Evolutionary conservation across 768 basidiomycete species (phyloP).

Genomic region (Arthromyces matolae): DNA sequence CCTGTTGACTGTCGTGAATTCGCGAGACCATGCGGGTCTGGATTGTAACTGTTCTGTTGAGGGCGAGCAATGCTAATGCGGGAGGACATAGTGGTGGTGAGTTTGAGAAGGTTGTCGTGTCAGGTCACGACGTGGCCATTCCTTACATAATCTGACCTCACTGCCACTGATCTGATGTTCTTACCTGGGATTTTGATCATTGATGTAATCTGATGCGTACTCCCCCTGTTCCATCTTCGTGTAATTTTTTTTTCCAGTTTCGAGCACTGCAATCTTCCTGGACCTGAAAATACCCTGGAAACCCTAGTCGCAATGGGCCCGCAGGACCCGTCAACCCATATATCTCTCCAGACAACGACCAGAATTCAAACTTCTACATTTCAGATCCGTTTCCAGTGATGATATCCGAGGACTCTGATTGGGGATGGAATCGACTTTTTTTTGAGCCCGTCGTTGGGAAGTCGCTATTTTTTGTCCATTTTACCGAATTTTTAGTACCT

Average conservation of each 20-base stretch:
- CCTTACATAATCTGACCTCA: conserved; percentile 29
- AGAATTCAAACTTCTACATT: too few species aligned
- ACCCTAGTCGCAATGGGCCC: too few species aligned
- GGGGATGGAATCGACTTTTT: too few species aligned
- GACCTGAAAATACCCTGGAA: too few species aligned
- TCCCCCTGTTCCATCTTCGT: neutral
- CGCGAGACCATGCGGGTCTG: conserved; percentile 78
- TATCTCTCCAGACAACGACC: too few species aligned
- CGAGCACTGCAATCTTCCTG: neutral
- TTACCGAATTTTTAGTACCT: too few species aligned
- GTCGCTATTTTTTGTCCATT: too few species aligned
- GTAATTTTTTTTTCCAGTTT: too few species aligned
- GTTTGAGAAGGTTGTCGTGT: conserved; percentile 35
- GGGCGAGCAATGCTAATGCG: conserved; percentile 83
- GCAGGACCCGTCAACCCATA: too few species aligned
- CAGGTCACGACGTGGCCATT: conserved; percentile 49
- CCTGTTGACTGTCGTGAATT: conserved; percentile 68
- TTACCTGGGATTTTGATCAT: neutral
- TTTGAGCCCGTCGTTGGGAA: too few species aligned
- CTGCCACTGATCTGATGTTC: conserved; percentile 6
- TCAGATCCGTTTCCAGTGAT: too few species aligned
- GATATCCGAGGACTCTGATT: too few species aligned
- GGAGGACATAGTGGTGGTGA: conserved; percentile 61
- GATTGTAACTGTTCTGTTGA: conserved; percentile 50
- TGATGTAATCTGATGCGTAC: neutral